Percentiles rank a stretch among this genome's conserved stretches.
These are phyloP conservation scores for Diaporthe caulivora DNA, from an alignment of 2,329 filamentous ascomycete genomes.

Conservation along the genomic window DNA sequence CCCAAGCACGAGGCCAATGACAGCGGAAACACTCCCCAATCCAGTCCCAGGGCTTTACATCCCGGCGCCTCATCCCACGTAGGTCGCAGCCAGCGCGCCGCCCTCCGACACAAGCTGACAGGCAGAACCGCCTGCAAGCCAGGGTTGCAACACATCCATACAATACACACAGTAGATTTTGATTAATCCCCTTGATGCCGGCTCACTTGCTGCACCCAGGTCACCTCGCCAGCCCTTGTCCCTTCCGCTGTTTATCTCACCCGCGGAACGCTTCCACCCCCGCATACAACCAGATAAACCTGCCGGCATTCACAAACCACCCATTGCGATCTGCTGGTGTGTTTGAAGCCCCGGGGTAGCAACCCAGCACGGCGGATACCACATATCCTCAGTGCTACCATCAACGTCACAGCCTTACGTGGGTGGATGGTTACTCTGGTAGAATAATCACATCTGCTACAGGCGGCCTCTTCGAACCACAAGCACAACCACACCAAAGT, in stretches of 20 bases:
- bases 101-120: slow-evolving; percentile 10
- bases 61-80: slow-evolving; percentile 18
- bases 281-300: neutral
- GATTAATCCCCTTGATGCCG: neutral
- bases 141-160: neutral
- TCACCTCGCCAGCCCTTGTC: slow-evolving; percentile 6
- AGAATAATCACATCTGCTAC: neutral
- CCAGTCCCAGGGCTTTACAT: neutral
- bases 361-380: slow-evolving; percentile 32
- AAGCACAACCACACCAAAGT: neutral
- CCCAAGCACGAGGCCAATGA: slow-evolving; percentile 28
- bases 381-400: slow-evolving; percentile 13
- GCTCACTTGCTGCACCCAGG: slow-evolving; percentile 16
- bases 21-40: slow-evolving; percentile 5
- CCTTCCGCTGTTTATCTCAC: neutral
- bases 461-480: slow-evolving; percentile 17
- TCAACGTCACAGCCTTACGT: slow-evolving; percentile 21
- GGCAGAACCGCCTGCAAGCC: slow-evolving; percentile 10
- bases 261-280: slow-evolving; percentile 23
- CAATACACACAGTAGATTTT: no score
- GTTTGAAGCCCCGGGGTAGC: slow-evolving; percentile 2
- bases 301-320: neutral
- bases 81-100: slow-evolving; percentile 23
- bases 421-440: neutral
- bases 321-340: slow-evolving; percentile 4